A percentile compares a stretch with the other conserved stretches of the same genome.
These are phyloP conservation scores for Sapria himalayana DNA, from an alignment of 345 rosid genomes.

Conservation along the genomic window DNA sequence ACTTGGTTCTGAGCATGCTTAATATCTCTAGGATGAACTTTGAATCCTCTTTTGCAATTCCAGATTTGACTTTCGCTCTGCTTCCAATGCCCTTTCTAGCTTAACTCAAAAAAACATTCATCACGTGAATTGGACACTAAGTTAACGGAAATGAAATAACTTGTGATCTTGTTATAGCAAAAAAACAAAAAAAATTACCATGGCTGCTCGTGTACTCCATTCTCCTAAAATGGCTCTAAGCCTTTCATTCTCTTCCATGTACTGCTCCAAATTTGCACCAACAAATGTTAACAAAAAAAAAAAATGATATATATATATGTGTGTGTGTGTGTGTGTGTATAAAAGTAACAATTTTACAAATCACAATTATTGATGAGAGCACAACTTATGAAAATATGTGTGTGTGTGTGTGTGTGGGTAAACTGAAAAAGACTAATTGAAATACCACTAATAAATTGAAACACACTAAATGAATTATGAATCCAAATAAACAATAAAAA, in stretches of 20 bases:
- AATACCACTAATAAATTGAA: too few relatives aligned
- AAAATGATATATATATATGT: background rate
- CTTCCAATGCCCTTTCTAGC: slow-evolving; percentile 88
- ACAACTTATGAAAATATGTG: too few relatives aligned
- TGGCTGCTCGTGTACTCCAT: slow-evolving; percentile 85
- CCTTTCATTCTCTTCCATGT: slow-evolving; percentile 84
- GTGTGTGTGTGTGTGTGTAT: too few relatives aligned
- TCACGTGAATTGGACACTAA: too few relatives aligned
- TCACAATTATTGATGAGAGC: too few relatives aligned
- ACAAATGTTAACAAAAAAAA: background rate
- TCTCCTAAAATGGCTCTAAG: slow-evolving; percentile 75
- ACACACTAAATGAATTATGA: too few relatives aligned
- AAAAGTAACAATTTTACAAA: too few relatives aligned
- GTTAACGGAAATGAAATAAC: background rate
- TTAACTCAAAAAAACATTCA: background rate
- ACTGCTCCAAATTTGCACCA: slow-evolving; percentile 20
- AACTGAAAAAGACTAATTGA: too few relatives aligned
- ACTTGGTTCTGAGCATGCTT: slow-evolving; percentile 10
- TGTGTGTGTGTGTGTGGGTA: too few relatives aligned
- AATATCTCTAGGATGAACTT: slow-evolving; percentile 15
- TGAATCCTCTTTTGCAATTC: slow-evolving; percentile 62
- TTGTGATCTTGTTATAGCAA: background rate
- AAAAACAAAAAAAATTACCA: slow-evolving; percentile 23
- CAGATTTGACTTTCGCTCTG: slow-evolving; percentile 55
- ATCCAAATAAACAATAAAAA: too few relatives aligned